Conservation (phyloP, 2,329 filamentous ascomycete genomes). For the Arthroderma sp. region DNA sequence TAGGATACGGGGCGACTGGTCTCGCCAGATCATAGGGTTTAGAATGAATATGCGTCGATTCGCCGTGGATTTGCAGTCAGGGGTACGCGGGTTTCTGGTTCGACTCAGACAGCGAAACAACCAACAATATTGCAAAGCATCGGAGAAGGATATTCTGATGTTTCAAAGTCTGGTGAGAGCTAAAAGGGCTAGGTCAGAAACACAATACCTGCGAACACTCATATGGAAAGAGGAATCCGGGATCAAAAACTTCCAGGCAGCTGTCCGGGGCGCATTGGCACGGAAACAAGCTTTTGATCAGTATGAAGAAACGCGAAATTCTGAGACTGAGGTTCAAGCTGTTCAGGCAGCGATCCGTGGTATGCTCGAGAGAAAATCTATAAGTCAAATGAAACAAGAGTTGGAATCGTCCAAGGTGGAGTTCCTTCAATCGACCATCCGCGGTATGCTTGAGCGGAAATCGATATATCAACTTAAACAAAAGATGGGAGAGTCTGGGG, state of each 20-base stretch:
- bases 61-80: slow-evolving; percentile 66
- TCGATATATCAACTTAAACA: slow-evolving; percentile 41
- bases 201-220: slow-evolving; percentile 28
- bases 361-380: slow-evolving; percentile 8
- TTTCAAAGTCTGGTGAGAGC: slow-evolving; percentile 70
- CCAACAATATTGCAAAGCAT: slow-evolving; percentile 58
- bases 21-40: slow-evolving; percentile 70
- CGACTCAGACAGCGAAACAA: slow-evolving; percentile 50
- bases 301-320: slow-evolving; percentile 48
- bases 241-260: slow-evolving; percentile 41
- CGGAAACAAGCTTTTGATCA: slow-evolving; percentile 34
- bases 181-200: slow-evolving; percentile 29
- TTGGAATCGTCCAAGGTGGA: slow-evolving; percentile 25
- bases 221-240: slow-evolving; percentile 29
- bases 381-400: slow-evolving; percentile 10
- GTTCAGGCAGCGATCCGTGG: slow-evolving; percentile 47
- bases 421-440: slow-evolving; percentile 43
- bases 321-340: slow-evolving; percentile 47
- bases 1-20: slow-evolving; percentile 74
- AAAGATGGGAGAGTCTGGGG: slow-evolving; percentile 36
- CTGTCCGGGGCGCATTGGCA: slow-evolving; percentile 37
- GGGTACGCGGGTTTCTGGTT: slow-evolving; percentile 60
- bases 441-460: slow-evolving; percentile 33
- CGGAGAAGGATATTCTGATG: slow-evolving; percentile 58
- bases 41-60: slow-evolving; percentile 71